Evolutionary conservation across 2,329 filamentous ascomycete species (phyloP).

Genomic region (Byssochlamys sp.): DNA sequence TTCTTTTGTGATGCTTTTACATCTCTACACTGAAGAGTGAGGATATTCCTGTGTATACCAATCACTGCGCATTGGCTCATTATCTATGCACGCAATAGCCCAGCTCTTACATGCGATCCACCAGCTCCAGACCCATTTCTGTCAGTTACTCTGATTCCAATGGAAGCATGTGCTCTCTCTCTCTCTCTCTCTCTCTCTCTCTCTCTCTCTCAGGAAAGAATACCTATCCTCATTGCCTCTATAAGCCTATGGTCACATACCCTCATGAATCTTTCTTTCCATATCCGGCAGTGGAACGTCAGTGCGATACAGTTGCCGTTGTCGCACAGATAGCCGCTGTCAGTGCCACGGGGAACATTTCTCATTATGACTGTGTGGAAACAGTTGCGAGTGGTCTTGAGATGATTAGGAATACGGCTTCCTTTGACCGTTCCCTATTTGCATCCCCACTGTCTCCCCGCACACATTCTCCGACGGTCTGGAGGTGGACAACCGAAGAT

Average conservation of each 20-base stretch:
- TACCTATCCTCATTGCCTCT: not conserved
- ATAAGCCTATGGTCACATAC: not conserved
- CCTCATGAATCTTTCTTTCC: not conserved
- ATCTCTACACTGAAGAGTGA: not conserved
- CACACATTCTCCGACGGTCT: not conserved
- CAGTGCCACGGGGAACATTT: not conserved
- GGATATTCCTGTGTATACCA: not conserved
- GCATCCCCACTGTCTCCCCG: not conserved
- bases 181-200: too few species aligned
- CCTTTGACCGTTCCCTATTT: not conserved
- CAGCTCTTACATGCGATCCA: not conserved
- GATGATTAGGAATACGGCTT: not conserved
- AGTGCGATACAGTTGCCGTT: not conserved
- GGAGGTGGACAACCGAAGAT: not conserved
- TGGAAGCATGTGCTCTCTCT: not conserved
- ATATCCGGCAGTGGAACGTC: not conserved
- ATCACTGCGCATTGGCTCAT: not conserved
- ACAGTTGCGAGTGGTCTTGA: not conserved
- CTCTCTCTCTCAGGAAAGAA: not conserved
- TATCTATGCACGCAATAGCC: not conserved
- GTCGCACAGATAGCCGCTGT: not conserved
- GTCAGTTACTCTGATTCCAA: not conserved
- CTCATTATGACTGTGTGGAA: not conserved
- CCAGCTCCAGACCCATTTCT: not conserved
- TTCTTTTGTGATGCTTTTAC: not conserved